Base-by-base conservation (phyloP, 106 monocot genomes). In the Hemerocallis citrina region DNA sequence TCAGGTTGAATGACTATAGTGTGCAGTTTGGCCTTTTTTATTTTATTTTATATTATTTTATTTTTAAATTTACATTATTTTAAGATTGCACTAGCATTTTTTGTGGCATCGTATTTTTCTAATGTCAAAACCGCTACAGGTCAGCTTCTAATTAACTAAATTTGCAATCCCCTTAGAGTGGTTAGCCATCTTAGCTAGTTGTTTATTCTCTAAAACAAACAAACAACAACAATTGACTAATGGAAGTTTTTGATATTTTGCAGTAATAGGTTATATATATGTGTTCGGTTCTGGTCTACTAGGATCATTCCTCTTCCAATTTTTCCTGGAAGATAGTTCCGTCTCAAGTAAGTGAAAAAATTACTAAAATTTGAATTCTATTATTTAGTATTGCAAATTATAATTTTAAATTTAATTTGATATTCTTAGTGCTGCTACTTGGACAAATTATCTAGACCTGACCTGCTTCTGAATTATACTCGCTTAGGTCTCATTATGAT, bases 241-340 rank as follows among this genome's bases (percentile, higher is more conserved):
- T 32, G 23, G 0, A 21, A 23, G 36, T 11, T 58, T 27, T 16
- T 58, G 20, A 14, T 34, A 17, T 58, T 44, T n/a, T 73, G 42
- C 76, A 79, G 78, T 74, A 4, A 39, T 75, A 50, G 68, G 62
- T 33, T 84, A 75, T 55, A 63, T 75, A n/a, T 84, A 84, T 46
- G 68, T 84, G 11, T 78, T 84, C 65, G 71, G 69, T 21, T 84
- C 78, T 4, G 71, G 78, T 20, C 54, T 84, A 20, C 47, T 84
- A 30, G 78, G 67, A 22, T 52, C 32, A 35, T 70, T 22, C 33
- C 68, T 84, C 52, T 72, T 84, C 13, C 34, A 57, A 31, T 34
- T n/a, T 40, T 75, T 75, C 47, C 12, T 84, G 47, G 45, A 84
- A 54, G 83, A 84, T 21, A 2, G 43, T 34, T 57, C 67, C 41